phyloP scores from a whole-genome alignment of 177 flowering plant species.

The Vitis hybrid region DNA sequence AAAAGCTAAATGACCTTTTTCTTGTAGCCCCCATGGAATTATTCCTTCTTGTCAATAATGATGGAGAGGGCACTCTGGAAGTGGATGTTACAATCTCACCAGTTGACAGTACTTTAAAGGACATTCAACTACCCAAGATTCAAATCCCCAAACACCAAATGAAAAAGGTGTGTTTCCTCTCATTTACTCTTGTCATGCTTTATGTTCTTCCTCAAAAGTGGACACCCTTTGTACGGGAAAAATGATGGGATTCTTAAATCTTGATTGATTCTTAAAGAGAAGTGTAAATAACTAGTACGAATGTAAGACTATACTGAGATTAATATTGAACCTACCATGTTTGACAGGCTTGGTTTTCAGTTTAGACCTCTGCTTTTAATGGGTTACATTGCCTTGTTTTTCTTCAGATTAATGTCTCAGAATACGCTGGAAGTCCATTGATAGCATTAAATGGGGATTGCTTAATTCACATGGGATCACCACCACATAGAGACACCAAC shows the following conservation, averaged over 20 bases:
- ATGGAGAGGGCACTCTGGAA: conserved; percentile 23
- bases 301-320: too few species aligned
- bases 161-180: conserved; percentile 26
- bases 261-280: too few species aligned
- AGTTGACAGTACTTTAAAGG: conserved; percentile 1
- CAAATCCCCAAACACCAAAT: conserved; percentile 9
- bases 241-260: too few species aligned
- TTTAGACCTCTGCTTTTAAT: background rate
- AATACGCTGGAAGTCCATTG: conserved; percentile 9
- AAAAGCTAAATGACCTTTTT: conserved; percentile 2
- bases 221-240: too few species aligned
- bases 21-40: conserved; percentile 15
- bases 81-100: conserved; percentile 21
- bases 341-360: background rate
- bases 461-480: conserved; percentile 9
- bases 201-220: too few species aligned
- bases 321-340: background rate
- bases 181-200: too few species aligned
- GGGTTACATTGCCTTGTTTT: background rate
- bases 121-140: conserved; percentile 15
- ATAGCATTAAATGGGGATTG: conserved; percentile 28
- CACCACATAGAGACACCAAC: background rate
- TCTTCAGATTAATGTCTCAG: conserved; percentile 28
- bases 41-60: conserved; percentile 30
- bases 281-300: too few species aligned